These are phyloP conservation scores for Kokia cookei DNA, from an alignment of 441 rosid genomes.

Conservation along the genomic window DNA sequence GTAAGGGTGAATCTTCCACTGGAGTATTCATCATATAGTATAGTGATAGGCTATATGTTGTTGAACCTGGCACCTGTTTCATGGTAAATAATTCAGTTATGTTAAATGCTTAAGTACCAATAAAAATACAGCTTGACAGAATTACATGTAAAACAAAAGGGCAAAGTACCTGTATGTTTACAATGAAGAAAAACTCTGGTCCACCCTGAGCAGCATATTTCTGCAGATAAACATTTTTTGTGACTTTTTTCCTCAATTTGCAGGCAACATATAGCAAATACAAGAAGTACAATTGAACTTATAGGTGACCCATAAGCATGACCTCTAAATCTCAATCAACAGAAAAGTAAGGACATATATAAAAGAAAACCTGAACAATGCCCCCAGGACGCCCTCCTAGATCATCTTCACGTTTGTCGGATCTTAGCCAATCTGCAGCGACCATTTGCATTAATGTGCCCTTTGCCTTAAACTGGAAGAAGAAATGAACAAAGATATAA, in stretches of 20 bases:
- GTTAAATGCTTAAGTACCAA: background rate
- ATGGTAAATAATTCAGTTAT: conserved; percentile 8
- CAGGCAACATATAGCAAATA: conserved; percentile 7
- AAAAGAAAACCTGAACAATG: conserved; percentile 72
- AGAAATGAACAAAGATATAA: background rate
- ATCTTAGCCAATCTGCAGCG: conserved; percentile 94
- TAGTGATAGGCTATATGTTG: conserved; percentile 75
- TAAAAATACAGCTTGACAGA: background rate
- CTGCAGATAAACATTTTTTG: conserved; percentile 34
- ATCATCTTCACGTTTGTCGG: conserved; percentile 93
- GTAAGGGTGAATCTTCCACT: conserved; percentile 71
- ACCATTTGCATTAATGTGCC: conserved; percentile 92
- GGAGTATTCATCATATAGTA: conserved; percentile 89
- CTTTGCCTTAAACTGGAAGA: conserved; percentile 69
- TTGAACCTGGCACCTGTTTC: conserved; percentile 83
- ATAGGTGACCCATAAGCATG: background rate
- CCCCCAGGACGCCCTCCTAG: conserved; percentile 84
- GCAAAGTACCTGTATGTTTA: conserved; percentile 70
- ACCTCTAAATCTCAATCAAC: background rate
- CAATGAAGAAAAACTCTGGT: conserved; percentile 79
- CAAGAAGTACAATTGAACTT: background rate
- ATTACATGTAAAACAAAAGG: background rate
- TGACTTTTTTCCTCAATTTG: background rate
- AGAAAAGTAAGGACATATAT: background rate
- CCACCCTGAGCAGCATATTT: conserved; percentile 91